Evolutionary conservation across 257 asterid genomes (phyloP).

Genomic region (Gardenia jasminoides): DNA sequence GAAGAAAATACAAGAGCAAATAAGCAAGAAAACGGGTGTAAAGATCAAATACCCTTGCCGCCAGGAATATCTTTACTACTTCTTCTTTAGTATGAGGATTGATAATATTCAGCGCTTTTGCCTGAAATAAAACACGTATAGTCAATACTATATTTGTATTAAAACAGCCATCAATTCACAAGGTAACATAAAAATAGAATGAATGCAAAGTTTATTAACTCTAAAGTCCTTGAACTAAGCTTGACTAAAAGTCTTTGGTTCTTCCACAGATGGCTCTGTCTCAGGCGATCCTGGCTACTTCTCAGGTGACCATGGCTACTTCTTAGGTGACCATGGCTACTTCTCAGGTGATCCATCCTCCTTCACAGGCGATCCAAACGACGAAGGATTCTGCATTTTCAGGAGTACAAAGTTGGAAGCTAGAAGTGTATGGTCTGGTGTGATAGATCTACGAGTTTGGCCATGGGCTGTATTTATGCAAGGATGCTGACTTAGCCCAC

Average conservation of each 20-base stretch:
- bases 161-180: background rate
- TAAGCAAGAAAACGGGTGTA: background rate
- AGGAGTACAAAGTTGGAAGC: background rate
- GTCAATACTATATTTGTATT: background rate
- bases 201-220: background rate
- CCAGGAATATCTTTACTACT: constrained; percentile 5
- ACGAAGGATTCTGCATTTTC: background rate
- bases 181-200: background rate
- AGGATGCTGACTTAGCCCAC: background rate
- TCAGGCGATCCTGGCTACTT: too few species aligned
- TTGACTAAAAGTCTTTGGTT: constrained; percentile 9
- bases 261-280: constrained; percentile 5
- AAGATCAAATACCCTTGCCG: background rate
- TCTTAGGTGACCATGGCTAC: too few species aligned
- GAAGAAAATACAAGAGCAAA: background rate
- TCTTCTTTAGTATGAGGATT: background rate
- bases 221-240: background rate
- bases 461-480: background rate
- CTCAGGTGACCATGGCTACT: too few species aligned
- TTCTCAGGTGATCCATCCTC: background rate
- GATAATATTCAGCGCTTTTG: background rate
- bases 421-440: background rate
- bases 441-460: background rate
- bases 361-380: too few species aligned
- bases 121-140: background rate